phyloP scores from a whole-genome alignment of 2,329 filamentous ascomycete genomes.

The Fusarium secorum region DNA sequence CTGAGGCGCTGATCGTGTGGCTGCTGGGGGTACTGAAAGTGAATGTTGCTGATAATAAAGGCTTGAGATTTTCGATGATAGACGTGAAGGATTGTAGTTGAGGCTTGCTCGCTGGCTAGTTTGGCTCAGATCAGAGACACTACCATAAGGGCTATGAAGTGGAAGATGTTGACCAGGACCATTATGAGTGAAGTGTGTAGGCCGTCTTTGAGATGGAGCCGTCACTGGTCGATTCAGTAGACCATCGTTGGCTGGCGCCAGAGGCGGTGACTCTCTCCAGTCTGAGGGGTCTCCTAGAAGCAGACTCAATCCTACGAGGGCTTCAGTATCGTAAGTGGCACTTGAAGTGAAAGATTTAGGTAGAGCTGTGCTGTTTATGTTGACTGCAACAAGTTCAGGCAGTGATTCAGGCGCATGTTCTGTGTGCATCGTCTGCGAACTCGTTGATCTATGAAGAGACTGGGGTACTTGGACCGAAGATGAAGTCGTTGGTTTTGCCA shows the following conservation, averaged over 20 bases:
- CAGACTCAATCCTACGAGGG: neutral
- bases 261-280: neutral
- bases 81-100: neutral
- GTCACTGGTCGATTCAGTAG: neutral
- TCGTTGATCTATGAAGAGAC: neutral
- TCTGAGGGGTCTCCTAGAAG: conserved; percentile 15
- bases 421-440: neutral
- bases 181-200: neutral
- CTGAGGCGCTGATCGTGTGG: neutral
- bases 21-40: neutral
- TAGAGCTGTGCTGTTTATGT: neutral
- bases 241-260: neutral
- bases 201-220: neutral
- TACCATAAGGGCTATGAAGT: neutral
- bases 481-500: no score
- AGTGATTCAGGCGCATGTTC: neutral
- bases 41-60: neutral
- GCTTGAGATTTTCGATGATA: neutral
- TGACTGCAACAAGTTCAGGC: conserved; percentile 17
- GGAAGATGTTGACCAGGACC: neutral
- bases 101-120: neutral
- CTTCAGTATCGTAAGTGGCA: neutral
- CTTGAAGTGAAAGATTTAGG: neutral
- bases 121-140: neutral
- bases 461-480: neutral